Percentiles rank a stretch among this genome's conserved stretches.
Evolutionary conservation across 768 basidiomycete genomes (phyloP).

Genomic region (Macrocybe gigantea): DNA sequence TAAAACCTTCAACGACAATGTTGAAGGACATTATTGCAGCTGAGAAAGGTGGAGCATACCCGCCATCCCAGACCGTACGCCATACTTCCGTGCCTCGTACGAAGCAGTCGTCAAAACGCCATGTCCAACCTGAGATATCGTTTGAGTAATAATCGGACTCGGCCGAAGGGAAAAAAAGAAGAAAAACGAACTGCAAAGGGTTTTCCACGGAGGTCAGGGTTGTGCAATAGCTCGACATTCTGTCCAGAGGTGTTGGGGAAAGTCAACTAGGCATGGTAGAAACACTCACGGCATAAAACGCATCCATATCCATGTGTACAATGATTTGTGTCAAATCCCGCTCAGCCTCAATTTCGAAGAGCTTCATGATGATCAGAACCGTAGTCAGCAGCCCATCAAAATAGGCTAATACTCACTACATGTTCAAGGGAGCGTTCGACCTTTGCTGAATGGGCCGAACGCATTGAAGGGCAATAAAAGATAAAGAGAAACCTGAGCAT

Average conservation of each 20-base stretch:
- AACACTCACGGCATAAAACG: slow-evolving; percentile 64
- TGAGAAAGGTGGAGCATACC: slow-evolving; percentile 32
- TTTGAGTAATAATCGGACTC: slow-evolving; percentile 12
- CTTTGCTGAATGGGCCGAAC: slow-evolving; percentile 28
- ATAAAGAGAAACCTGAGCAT: slow-evolving; percentile 2
- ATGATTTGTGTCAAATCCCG: slow-evolving; percentile 81
- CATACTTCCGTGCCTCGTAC: slow-evolving; percentile 87
- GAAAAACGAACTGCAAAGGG: slow-evolving; percentile 57
- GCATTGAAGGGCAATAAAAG: slow-evolving; percentile 8
- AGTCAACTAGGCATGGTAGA: neutral
- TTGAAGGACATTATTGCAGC: too few relatives aligned
- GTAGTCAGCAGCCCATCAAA: neutral
- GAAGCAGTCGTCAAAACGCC: slow-evolving; percentile 88
- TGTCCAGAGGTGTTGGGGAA: slow-evolving; percentile 7
- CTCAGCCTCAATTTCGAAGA: slow-evolving; percentile 64
- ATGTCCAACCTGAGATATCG: slow-evolving; percentile 55
- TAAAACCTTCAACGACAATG: slow-evolving; percentile 53
- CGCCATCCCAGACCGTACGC: slow-evolving; percentile 95
- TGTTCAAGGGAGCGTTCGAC: slow-evolving; percentile 66
- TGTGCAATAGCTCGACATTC: slow-evolving; percentile 67
- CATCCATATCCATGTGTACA: slow-evolving; percentile 96
- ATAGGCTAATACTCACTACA: slow-evolving; percentile 40
- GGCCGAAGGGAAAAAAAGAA: slow-evolving; percentile 5
- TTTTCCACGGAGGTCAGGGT: slow-evolving; percentile 61
- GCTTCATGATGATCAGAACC: slow-evolving; percentile 26